These are phyloP conservation scores for Metarhizium anisopliae DNA, from an alignment of 2,329 filamentous ascomycete genomes.

Conservation along the genomic window DNA sequence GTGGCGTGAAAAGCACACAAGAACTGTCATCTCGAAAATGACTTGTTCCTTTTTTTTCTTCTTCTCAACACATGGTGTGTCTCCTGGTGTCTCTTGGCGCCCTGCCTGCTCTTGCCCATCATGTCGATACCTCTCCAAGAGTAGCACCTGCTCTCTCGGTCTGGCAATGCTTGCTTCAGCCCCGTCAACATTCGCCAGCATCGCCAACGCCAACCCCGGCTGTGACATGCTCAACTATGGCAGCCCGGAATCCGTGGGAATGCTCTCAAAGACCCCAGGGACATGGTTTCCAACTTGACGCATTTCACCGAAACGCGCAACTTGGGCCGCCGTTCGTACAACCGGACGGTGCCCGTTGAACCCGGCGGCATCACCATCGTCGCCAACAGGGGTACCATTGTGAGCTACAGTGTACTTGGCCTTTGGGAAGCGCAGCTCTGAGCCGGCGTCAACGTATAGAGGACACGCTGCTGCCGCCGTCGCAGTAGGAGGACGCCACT, in stretches of 20 bases:
- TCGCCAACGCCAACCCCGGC: background rate
- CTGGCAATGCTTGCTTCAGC: background rate
- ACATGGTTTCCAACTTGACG: constrained; percentile 15
- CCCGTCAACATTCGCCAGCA: background rate
- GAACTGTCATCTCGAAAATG: too few relatives aligned
- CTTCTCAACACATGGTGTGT: background rate
- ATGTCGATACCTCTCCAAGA: background rate
- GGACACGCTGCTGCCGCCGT: constrained; percentile 16
- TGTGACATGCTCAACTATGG: constrained; percentile 7
- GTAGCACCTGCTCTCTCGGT: background rate
- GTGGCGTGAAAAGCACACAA: too few relatives aligned
- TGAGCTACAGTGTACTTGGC: constrained; percentile 15
- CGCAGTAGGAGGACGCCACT: constrained; percentile 17
- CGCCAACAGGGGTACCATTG: constrained; percentile 13
- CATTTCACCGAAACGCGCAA: constrained; percentile 9
- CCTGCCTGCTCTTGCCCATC: background rate
- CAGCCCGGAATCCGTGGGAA: constrained; percentile 18
- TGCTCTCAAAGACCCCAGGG: constrained; percentile 15
- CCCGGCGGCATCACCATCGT: constrained; percentile 15
- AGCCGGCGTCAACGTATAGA: constrained; percentile 17
- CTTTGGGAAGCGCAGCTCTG: constrained; percentile 17
- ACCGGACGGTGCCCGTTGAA: constrained; percentile 12
- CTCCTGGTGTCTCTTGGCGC: background rate
- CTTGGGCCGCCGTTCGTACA: constrained; percentile 2
- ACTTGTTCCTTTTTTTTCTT: too few relatives aligned